phyloP scores from a whole-genome alignment of 1,284 basidiomycete genomes.

The Mycosarcoma mackinlayi region DNA sequence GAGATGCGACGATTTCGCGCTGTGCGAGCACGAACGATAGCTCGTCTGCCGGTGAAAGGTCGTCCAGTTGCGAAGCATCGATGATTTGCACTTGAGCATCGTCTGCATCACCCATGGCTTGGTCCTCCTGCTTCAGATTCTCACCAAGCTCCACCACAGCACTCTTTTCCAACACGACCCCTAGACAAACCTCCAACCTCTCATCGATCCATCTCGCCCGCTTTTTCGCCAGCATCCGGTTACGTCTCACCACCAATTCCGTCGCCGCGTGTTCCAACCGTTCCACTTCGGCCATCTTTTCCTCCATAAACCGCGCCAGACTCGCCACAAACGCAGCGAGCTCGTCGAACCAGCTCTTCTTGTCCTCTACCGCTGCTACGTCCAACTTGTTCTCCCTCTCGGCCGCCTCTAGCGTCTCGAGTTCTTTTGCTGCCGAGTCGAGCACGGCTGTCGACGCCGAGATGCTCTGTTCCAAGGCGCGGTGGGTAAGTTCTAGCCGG shows the following conservation, averaged over 20 bases:
- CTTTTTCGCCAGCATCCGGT: slow-evolving; percentile 23
- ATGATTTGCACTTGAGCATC: not conserved
- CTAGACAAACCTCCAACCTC: slow-evolving; percentile 34
- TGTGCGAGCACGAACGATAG: slow-evolving; percentile 36
- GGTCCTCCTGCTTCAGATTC: not conserved
- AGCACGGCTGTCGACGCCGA: slow-evolving; percentile 31
- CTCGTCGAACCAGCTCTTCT: slow-evolving; percentile 61
- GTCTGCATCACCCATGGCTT: not conserved
- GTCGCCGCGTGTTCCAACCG: slow-evolving; percentile 51
- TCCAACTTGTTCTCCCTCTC: slow-evolving; percentile 51
- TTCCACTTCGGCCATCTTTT: slow-evolving; percentile 52
- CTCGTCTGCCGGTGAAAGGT: slow-evolving; percentile 23
- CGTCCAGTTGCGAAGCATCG: slow-evolving; percentile 4
- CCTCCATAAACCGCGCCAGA: slow-evolving; percentile 59
- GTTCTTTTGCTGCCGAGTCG: slow-evolving; percentile 19
- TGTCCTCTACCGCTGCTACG: slow-evolving; percentile 48
- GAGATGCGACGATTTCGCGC: slow-evolving; percentile 7
- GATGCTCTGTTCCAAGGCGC: slow-evolving; percentile 35
- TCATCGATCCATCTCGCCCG: slow-evolving; percentile 45
- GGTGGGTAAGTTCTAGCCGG: slow-evolving; percentile 39
- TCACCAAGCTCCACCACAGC: slow-evolving; percentile 28
- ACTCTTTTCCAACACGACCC: slow-evolving; percentile 12
- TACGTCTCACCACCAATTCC: slow-evolving; percentile 33
- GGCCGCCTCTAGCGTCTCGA: slow-evolving; percentile 43
- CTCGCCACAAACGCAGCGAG: slow-evolving; percentile 54